A percentile compares a stretch with the other conserved stretches of the same genome.
Evolutionary conservation across 257 asterid species (phyloP).

Genomic region (Salvia splendens): DNA sequence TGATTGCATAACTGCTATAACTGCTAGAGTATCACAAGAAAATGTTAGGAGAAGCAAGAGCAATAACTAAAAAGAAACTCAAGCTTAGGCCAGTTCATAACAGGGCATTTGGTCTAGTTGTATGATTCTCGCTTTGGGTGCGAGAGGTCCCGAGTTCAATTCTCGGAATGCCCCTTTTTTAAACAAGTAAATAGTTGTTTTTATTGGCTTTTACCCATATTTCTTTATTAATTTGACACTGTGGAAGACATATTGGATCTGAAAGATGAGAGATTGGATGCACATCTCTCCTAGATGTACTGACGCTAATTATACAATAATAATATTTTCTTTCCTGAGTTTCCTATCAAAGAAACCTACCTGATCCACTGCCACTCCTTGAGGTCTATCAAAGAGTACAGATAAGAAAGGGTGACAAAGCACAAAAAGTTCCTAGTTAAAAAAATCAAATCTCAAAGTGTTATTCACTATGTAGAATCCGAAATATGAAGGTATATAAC

Average conservation of each 20-base stretch:
- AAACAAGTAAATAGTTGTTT: slow-evolving; percentile 15
- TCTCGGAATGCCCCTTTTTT: slow-evolving; percentile 53
- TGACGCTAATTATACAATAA: neutral
- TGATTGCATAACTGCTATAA: neutral
- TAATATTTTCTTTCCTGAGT: neutral
- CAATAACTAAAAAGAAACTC: neutral
- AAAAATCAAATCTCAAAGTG: neutral
- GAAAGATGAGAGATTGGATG: neutral
- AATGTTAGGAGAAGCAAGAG: neutral
- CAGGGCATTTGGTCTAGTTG: slow-evolving; percentile 89
- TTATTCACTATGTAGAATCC: neutral
- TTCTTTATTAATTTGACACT: neutral
- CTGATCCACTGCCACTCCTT: neutral
- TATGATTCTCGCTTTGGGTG: slow-evolving; percentile 92
- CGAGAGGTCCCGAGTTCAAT: slow-evolving; percentile 83
- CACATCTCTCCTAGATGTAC: neutral
- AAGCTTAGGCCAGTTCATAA: neutral
- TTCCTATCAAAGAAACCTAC: neutral
- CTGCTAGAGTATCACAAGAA: neutral
- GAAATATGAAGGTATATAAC: neutral
- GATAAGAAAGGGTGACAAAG: neutral
- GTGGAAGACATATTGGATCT: neutral
- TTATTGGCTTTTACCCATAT: neutral
- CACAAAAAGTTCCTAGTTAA: neutral
- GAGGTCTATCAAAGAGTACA: neutral